Evolutionary conservation across 495 filamentous ascomycete genomes (phyloP).

Genomic region (Echria macrotheca): DNA sequence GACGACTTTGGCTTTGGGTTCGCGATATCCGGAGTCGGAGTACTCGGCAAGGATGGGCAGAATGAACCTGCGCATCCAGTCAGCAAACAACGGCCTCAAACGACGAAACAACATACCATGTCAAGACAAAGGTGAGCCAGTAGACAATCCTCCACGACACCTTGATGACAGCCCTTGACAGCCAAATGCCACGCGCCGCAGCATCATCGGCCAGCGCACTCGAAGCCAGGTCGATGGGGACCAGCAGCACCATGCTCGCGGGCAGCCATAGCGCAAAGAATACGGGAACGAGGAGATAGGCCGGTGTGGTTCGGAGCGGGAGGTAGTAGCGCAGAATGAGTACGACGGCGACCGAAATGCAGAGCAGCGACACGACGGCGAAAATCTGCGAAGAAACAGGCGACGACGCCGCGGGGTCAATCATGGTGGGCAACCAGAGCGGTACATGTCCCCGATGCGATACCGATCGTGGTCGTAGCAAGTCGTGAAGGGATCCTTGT

Average conservation of each 20-base stretch:
- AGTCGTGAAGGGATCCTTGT: background rate
- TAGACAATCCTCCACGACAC: conserved; percentile 91
- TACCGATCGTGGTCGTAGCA: background rate
- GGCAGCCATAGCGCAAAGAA: conserved; percentile 92
- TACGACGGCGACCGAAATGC: conserved; percentile 69
- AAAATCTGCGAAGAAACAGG: conserved; percentile 49
- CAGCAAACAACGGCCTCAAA: background rate
- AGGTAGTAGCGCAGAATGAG: conserved; percentile 84
- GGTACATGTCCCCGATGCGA: conserved; percentile 16
- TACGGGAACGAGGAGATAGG: conserved; percentile 83
- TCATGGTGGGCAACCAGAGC: conserved; percentile 16
- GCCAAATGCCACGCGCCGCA: conserved; percentile 57
- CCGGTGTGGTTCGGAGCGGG: conserved; percentile 82
- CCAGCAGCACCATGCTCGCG: conserved; percentile 86
- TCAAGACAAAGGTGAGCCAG: conserved; percentile 92
- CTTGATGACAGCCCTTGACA: conserved; percentile 62
- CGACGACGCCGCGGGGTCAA: conserved; percentile 16
- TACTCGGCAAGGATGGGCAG: conserved; percentile 91
- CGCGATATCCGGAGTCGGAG: conserved; percentile 86
- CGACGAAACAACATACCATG: conserved; percentile 59
- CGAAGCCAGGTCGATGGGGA: conserved; percentile 93
- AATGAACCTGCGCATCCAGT: conserved; percentile 60
- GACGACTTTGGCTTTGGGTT: conserved; percentile 68
- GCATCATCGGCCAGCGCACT: conserved; percentile 64
- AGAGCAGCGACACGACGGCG: conserved; percentile 61